phyloP scores from a whole-genome alignment of 2,329 filamentous ascomycete species.

The Epichloe aotearoae region DNA sequence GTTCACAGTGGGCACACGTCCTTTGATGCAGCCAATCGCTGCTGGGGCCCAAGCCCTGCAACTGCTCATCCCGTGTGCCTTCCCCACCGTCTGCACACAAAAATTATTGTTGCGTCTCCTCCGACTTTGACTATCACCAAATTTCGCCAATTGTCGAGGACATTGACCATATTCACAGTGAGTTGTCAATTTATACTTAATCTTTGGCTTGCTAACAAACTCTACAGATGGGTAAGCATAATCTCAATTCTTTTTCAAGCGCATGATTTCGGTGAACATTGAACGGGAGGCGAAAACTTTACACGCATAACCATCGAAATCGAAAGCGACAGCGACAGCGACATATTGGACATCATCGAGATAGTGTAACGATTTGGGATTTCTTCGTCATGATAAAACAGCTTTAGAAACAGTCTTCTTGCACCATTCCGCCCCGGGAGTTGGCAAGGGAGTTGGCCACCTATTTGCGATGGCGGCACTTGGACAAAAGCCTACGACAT shows the following conservation, averaged over 20 bases:
- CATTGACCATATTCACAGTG: slow-evolving; percentile 36
- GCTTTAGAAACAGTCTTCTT: too few relatives aligned
- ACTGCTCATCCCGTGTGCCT: slow-evolving; percentile 20
- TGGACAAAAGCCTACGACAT: neutral
- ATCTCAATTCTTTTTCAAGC: slow-evolving; percentile 11
- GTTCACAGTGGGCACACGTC: neutral
- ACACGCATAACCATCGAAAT: neutral
- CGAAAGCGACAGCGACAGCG: neutral
- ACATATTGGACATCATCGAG: neutral
- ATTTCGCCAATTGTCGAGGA: slow-evolving; percentile 30
- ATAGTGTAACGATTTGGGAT: neutral
- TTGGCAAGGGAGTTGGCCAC: neutral
- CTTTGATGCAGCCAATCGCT: slow-evolving; percentile 19
- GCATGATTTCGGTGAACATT: neutral
- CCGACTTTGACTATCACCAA: slow-evolving; percentile 27
- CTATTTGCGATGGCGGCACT: neutral
- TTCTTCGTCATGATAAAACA: too few relatives aligned
- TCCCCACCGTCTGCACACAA: slow-evolving; percentile 29
- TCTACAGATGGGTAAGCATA: slow-evolving; percentile 47
- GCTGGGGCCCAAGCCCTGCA: slow-evolving; percentile 24
- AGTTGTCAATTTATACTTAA: slow-evolving; percentile 25
- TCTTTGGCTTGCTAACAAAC: slow-evolving; percentile 25
- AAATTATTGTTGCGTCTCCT: slow-evolving; percentile 25
- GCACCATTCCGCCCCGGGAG: neutral
- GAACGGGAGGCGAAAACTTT: neutral